Evolutionary conservation across 2,329 filamentous ascomycete genomes (phyloP).

Genomic region (Exophiala sp.): DNA sequence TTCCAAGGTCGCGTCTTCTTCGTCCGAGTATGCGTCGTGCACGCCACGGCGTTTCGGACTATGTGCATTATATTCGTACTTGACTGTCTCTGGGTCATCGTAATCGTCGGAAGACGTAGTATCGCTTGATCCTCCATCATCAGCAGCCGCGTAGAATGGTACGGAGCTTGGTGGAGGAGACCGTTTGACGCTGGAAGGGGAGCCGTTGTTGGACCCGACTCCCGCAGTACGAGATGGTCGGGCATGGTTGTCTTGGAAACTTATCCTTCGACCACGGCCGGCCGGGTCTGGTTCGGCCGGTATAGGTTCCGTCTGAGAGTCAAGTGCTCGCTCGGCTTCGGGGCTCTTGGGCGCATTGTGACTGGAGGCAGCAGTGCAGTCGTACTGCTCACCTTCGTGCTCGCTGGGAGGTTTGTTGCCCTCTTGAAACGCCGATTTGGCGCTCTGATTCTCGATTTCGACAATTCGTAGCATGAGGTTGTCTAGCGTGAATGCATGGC

Average conservation of each 20-base stretch:
- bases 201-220: conserved; percentile 3
- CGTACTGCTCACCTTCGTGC: conserved; percentile 15
- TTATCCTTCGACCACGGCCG: conserved; percentile 15
- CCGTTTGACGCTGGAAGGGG: conserved; percentile 4
- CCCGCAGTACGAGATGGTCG: conserved; percentile 16
- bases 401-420: conserved; percentile 10
- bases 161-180: conserved; percentile 14
- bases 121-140: conserved; percentile 9
- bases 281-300: conserved; percentile 3
- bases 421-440: conserved; percentile 16
- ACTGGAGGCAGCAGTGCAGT: conserved; percentile 11
- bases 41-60: conserved; percentile 2
- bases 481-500: conserved; percentile 27
- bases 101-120: conserved; percentile 21
- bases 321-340: not conserved
- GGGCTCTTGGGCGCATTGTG: not conserved
- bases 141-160: conserved; percentile 1
- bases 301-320: not conserved
- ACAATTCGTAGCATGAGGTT: conserved; percentile 26
- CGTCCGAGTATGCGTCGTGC: conserved; percentile 20
- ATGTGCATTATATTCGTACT: not conserved
- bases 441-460: conserved; percentile 25
- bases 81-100: conserved; percentile 15
- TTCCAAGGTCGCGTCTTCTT: conserved; percentile 21
- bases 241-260: conserved; percentile 24